A percentile compares a stretch with the other conserved stretches of the same genome.
phyloP scores from a whole-genome alignment of 139 green algal species.

The Astrephomene gubernaculifera region DNA sequence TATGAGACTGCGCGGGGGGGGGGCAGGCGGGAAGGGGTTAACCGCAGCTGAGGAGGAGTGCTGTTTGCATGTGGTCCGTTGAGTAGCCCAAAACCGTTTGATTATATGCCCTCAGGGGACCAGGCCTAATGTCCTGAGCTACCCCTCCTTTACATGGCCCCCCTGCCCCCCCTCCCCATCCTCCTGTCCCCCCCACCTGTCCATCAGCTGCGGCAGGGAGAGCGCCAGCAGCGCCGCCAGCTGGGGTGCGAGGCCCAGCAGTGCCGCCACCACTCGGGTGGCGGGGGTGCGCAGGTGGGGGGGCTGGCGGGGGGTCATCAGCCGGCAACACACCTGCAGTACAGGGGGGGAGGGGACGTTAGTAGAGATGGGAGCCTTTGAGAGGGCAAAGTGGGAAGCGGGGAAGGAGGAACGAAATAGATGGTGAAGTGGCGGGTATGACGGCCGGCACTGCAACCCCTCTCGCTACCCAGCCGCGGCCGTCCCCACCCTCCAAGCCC shows the following conservation, averaged over 20 bases:
- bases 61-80: too few species aligned
- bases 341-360: background rate
- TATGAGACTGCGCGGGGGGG: background rate
- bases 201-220: constrained; percentile 26
- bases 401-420: background rate
- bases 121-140: too few species aligned
- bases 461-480: background rate
- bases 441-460: background rate
- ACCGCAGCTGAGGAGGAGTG: too few species aligned
- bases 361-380: background rate
- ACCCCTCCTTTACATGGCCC: too few species aligned
- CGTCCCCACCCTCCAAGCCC: background rate
- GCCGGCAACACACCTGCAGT: constrained; percentile 33
- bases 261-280: constrained; percentile 9
- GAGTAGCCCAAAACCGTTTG: too few species aligned
- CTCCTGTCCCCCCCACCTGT: background rate
- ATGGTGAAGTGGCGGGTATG: background rate
- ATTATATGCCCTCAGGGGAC: too few species aligned
- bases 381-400: background rate
- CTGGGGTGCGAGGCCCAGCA: background rate
- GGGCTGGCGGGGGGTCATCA: constrained; percentile 12
- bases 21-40: too few species aligned
- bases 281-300: constrained; percentile 13
- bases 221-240: constrained; percentile 28
- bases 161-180: too few species aligned